A percentile compares a stretch with the other conserved stretches of the same genome.
Conservation (phyloP, 1,139 yeast species). For the Zygosaccharomyces sapae region DNA sequence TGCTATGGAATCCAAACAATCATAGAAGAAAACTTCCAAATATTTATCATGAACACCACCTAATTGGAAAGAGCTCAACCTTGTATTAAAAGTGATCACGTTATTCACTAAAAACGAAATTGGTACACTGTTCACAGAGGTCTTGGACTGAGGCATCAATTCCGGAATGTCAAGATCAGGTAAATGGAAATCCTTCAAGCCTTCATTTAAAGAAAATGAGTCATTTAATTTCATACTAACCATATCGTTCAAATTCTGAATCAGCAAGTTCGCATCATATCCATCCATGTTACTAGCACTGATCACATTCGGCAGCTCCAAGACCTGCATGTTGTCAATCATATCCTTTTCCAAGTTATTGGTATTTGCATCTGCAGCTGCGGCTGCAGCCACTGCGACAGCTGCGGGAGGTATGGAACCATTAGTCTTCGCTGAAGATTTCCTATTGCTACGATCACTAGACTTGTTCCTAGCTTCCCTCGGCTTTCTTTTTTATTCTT, state of each 20-base stretch:
- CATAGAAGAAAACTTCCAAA: conserved; percentile 53
- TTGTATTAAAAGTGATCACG: conserved; percentile 33
- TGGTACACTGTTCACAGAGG: conserved; percentile 30
- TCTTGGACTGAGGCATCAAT: conserved; percentile 35
- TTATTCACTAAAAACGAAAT: conserved; percentile 34
- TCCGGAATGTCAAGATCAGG: conserved; percentile 41
- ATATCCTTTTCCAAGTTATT: conserved; percentile 5
- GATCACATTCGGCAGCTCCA: conserved; percentile 25
- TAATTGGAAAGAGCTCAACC: conserved; percentile 30
- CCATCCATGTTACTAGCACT: conserved; percentile 26
- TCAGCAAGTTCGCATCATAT: conserved; percentile 41
- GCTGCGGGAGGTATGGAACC: neutral
- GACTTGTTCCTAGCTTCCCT: conserved; percentile 1
- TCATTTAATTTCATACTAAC: conserved; percentile 45
- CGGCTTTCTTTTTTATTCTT: conserved; percentile 32
- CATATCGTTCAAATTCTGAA: conserved; percentile 45
- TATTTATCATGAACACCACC: conserved; percentile 42
- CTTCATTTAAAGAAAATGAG: conserved; percentile 38
- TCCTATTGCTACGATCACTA: conserved; percentile 1
- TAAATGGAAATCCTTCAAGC: conserved; percentile 42
- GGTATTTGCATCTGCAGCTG: neutral
- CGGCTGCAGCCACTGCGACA: neutral
- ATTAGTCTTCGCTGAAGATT: conserved; percentile 2
- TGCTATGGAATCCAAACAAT: conserved; percentile 54
- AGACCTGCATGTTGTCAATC: conserved; percentile 7